These are phyloP conservation scores for Fusarium succisae DNA, from an alignment of 2,329 filamentous ascomycete species.

Conservation along the genomic window DNA sequence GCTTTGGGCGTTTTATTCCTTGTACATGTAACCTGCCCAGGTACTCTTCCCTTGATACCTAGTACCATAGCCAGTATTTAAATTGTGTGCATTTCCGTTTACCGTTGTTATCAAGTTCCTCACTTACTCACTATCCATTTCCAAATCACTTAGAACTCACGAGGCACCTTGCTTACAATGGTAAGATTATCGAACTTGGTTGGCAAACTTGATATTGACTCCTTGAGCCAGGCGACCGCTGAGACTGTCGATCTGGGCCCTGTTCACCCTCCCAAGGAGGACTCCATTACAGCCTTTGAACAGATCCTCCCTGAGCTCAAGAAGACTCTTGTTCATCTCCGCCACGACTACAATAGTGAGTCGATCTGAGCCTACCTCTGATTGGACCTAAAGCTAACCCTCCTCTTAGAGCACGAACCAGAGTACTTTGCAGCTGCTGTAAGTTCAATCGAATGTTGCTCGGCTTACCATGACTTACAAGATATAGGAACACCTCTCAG, in stretches of 20 bases:
- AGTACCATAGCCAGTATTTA: constrained; percentile 2
- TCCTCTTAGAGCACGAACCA: constrained; percentile 59
- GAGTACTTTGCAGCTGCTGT: constrained; percentile 64
- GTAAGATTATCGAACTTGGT: constrained; percentile 1
- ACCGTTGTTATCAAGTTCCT: background rate
- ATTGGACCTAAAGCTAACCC: constrained; percentile 3
- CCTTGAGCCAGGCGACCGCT: constrained; percentile 54
- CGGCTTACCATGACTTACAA: background rate
- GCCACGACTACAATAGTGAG: constrained; percentile 57
- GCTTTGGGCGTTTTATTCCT: constrained; percentile 11
- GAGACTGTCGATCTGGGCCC: constrained; percentile 63
- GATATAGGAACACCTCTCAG: constrained; percentile 47
- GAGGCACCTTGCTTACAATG: constrained; percentile 18
- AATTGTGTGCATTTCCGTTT: background rate
- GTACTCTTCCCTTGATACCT: background rate
- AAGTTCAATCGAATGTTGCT: constrained; percentile 3
- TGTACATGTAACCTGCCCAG: constrained; percentile 4
- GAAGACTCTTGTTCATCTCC: constrained; percentile 59
- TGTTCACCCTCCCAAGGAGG: constrained; percentile 59
- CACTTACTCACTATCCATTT: background rate
- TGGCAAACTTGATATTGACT: background rate
- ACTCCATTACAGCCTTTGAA: constrained; percentile 60
- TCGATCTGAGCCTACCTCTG: background rate
- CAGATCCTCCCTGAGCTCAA: constrained; percentile 62
- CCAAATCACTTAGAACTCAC: background rate